Conservation (phyloP, 495 filamentous ascomycete genomes). For the Neurospora tetrasperma region DNA sequence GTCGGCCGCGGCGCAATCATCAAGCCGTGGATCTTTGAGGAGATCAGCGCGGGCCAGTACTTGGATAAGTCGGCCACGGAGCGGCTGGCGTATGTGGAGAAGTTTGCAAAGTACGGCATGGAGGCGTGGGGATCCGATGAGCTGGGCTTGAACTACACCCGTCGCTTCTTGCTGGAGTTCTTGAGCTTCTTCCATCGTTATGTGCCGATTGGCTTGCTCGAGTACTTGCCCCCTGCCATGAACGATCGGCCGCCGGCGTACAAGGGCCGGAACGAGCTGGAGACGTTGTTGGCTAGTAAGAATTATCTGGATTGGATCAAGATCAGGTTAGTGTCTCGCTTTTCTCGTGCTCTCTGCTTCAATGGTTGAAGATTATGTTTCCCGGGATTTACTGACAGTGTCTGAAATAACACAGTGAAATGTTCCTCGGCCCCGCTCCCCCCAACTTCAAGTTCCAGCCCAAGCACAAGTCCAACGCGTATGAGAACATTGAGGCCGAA, state of each 20-base stretch:
- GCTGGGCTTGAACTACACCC: conserved; percentile 76
- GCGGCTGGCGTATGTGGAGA: conserved; percentile 73
- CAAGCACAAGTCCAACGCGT: conserved; percentile 95
- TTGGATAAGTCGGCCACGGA: conserved; percentile 87
- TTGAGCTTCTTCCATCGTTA: conserved; percentile 86
- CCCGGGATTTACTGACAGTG: conserved; percentile 3
- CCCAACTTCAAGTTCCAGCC: conserved; percentile 87
- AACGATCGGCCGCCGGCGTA: conserved; percentile 82
- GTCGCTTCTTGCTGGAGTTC: conserved; percentile 90
- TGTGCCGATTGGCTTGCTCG: conserved; percentile 79
- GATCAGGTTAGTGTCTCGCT: conserved; percentile 60
- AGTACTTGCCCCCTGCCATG: conserved; percentile 73
- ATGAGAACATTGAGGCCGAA: conserved; percentile 47
- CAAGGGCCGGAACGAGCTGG: conserved; percentile 75
- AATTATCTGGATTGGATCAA: conserved; percentile 98
- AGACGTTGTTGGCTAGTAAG: conserved; percentile 77
- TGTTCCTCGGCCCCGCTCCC: conserved; percentile 91
- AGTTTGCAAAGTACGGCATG: conserved; percentile 81
- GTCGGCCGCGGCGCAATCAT: conserved; percentile 82
- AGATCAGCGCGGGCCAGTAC: conserved; percentile 85
- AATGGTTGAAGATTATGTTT: not conserved
- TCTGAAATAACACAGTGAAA: conserved; percentile 53
- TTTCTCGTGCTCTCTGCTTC: not conserved
- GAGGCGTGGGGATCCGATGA: conserved; percentile 94
- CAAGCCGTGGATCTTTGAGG: conserved; percentile 97